Evolutionary conservation across 2,329 filamentous ascomycete species (phyloP).

Genomic region (Claviceps sp.): DNA sequence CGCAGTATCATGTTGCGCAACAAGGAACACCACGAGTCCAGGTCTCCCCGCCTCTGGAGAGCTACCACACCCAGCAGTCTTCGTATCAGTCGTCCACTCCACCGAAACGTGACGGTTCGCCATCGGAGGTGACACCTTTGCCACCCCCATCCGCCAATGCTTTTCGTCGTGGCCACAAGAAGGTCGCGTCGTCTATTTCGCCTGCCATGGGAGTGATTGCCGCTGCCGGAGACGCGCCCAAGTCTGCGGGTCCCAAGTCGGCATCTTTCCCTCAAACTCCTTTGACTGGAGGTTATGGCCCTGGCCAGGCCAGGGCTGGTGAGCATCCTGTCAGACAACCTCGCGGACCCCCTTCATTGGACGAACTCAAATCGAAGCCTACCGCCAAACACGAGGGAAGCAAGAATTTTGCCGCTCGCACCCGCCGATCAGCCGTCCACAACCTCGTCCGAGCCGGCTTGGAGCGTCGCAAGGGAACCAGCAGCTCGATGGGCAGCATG

Average conservation of each 20-base stretch:
- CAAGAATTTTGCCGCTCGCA: slow-evolving; percentile 91
- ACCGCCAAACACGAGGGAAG: slow-evolving; percentile 90
- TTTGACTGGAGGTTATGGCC: slow-evolving; percentile 74
- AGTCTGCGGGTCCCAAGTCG: slow-evolving; percentile 61
- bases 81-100: slow-evolving; percentile 50
- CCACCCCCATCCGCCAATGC: slow-evolving; percentile 82
- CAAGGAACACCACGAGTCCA: slow-evolving; percentile 59
- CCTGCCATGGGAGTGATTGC: slow-evolving; percentile 24
- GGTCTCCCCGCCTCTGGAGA: slow-evolving; percentile 65
- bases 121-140: slow-evolving; percentile 54
- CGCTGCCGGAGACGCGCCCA: slow-evolving; percentile 31
- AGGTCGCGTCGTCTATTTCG: slow-evolving; percentile 56
- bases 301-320: slow-evolving; percentile 81
- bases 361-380: slow-evolving; percentile 80
- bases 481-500: slow-evolving; percentile 61
- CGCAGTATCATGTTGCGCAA: slow-evolving; percentile 27
- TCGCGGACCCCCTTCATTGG: slow-evolving; percentile 77
- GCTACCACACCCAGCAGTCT: slow-evolving; percentile 32
- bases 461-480: slow-evolving; percentile 67
- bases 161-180: slow-evolving; percentile 90
- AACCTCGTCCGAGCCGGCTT: slow-evolving; percentile 84
- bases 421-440: slow-evolving; percentile 81
- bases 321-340: slow-evolving; percentile 92
- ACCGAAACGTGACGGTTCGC: slow-evolving; percentile 54
- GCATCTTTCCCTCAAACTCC: slow-evolving; percentile 70